phyloP scores from a whole-genome alignment of 495 filamentous ascomycete genomes.

The Articulospora tetracladia region DNA sequence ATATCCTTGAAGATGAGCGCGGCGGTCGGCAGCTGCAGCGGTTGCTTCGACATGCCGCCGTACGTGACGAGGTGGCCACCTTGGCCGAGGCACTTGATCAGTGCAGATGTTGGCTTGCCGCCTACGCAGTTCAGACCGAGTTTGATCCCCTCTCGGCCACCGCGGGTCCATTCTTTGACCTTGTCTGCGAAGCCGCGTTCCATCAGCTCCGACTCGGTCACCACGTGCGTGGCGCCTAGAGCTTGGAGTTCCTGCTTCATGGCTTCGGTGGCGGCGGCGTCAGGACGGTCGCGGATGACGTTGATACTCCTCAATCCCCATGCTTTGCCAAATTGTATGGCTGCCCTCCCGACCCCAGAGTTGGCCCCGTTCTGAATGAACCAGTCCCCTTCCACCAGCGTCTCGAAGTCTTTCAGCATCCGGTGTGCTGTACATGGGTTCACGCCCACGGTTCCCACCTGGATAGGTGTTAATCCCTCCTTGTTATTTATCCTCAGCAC shows the following conservation, averaged over 20 bases:
- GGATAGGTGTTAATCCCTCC: constrained; percentile 61
- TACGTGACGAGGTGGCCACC: constrained; percentile 84
- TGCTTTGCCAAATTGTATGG: constrained; percentile 73
- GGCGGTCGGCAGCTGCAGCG: constrained; percentile 69
- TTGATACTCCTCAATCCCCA: constrained; percentile 91
- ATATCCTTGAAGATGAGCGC: constrained; percentile 90
- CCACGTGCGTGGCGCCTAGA: constrained; percentile 76
- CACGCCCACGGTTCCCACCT: constrained; percentile 81
- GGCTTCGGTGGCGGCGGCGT: constrained; percentile 54
- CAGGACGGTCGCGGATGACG: constrained; percentile 67
- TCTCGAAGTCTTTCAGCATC: constrained; percentile 82
- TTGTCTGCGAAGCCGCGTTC: constrained; percentile 55
- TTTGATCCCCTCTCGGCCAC: constrained; percentile 61
- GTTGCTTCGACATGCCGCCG: constrained; percentile 88
- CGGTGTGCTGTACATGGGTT: constrained; percentile 93
- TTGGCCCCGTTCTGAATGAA: constrained; percentile 97
- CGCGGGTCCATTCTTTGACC: constrained; percentile 66
- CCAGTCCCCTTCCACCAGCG: constrained; percentile 72
- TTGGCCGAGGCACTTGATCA: constrained; percentile 64
- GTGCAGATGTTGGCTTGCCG: constrained; percentile 70
- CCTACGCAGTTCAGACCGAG: constrained; percentile 93
- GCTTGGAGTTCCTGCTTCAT: constrained; percentile 67
- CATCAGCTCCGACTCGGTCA: constrained; percentile 69
- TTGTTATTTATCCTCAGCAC: constrained; percentile 67
- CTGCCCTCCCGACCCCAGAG: constrained; percentile 81